These are phyloP conservation scores for Acacia concinna DNA, from an alignment of 331 rosid genomes.

Conservation along the genomic window DNA sequence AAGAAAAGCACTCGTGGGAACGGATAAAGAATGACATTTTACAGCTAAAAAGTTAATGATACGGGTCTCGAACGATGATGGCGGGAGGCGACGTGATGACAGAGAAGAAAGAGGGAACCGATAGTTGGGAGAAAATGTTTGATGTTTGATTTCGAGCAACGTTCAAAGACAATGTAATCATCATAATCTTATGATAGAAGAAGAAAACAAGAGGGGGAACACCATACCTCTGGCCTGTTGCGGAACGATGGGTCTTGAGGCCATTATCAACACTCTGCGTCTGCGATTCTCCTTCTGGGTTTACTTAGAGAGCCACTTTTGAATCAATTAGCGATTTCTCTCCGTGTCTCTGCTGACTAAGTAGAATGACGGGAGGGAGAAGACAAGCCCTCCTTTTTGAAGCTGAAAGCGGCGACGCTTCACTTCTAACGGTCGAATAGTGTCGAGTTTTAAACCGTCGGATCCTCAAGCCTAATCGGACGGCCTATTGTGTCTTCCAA, in stretches of 20 bases:
- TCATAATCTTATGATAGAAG: not conserved
- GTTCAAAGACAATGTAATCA: not conserved
- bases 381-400: conserved; percentile 42
- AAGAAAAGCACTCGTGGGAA: not conserved
- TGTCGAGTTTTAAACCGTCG: conserved; percentile 40
- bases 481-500: conserved; percentile 11
- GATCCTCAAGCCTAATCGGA: conserved; percentile 45
- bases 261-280: conserved; percentile 41
- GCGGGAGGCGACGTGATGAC: not conserved
- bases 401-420: conserved; percentile 52
- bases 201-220: not conserved
- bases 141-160: not conserved
- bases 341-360: conserved; percentile 1
- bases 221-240: conserved; percentile 65
- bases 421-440: conserved; percentile 69
- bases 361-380: conserved; percentile 25
- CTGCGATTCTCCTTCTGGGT: not conserved
- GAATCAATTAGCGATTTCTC: conserved; percentile 2
- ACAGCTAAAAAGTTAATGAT: not conserved
- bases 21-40: not conserved
- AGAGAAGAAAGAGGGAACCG: not conserved
- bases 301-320: conserved; percentile 10
- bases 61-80: not conserved
- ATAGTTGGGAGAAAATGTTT: too few species aligned
- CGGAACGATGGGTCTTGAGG: conserved; percentile 67